Conservation (phyloP, 176 grass and related monocot species). For the Cenchrus americanus region DNA sequence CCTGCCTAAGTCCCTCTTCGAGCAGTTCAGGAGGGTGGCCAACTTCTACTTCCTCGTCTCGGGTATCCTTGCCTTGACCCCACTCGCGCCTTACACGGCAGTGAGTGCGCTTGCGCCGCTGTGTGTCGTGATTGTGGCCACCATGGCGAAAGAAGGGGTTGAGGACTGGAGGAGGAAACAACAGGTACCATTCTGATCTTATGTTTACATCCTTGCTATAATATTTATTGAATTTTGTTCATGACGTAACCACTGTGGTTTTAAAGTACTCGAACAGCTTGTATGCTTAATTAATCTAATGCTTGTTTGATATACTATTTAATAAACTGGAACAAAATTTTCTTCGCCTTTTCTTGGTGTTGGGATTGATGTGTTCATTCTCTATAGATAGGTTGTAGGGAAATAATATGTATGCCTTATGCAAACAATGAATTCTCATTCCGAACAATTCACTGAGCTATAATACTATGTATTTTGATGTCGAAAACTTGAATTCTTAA, state of each 20-base stretch:
- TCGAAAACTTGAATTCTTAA: slow-evolving; percentile 11
- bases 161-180: slow-evolving; percentile 94
- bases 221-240: slow-evolving; percentile 12
- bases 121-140: slow-evolving; percentile 75
- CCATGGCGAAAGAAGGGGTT: slow-evolving; percentile 90
- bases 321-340: background rate
- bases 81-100: slow-evolving; percentile 68
- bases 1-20: slow-evolving; percentile 93
- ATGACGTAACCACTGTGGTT: background rate
- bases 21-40: slow-evolving; percentile 98
- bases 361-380: background rate
- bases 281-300: slow-evolving; percentile 10
- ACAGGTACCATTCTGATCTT: slow-evolving; percentile 60
- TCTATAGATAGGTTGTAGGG: background rate
- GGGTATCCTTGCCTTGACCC: slow-evolving; percentile 72
- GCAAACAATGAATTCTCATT: slow-evolving; percentile 6
- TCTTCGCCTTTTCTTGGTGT: slow-evolving; percentile 17
- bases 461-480: slow-evolving; percentile 4
- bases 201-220: background rate
- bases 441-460: slow-evolving; percentile 18
- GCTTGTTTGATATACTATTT: background rate
- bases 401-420: background rate
- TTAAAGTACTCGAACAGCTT: background rate
- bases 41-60: slow-evolving; percentile 97
- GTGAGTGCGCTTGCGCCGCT: slow-evolving; percentile 74